Evolutionary conservation across 129 eudicot species (phyloP).

Genomic region (Smallanthus sonchifolius): DNA sequence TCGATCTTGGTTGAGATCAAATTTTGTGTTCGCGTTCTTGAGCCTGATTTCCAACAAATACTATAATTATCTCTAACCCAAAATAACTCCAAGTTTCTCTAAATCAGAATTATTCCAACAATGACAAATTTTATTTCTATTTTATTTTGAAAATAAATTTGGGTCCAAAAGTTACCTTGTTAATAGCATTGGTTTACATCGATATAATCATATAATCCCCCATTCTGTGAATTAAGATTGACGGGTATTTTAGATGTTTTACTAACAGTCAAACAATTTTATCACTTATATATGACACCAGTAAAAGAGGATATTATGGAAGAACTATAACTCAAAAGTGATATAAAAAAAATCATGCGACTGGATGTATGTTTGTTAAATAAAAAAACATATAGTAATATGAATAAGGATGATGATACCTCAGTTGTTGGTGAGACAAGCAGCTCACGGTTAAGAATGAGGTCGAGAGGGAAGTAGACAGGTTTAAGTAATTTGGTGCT

Average conservation of each 20-base stretch:
- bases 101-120: not conserved
- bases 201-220: not conserved
- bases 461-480: conserved; percentile 64
- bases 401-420: conserved; percentile 35
- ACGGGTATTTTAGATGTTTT: not conserved
- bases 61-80: too few species aligned
- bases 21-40: too few species aligned
- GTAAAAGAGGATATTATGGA: not conserved
- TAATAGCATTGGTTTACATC: not conserved
- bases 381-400: not conserved
- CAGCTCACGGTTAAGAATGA: conserved; percentile 50
- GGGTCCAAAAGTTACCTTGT: not conserved
- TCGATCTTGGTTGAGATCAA: too few species aligned
- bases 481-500: conserved; percentile 75
- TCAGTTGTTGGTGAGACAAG: conserved; percentile 54
- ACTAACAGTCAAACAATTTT: not conserved
- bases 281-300: not conserved
- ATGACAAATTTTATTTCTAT: not conserved
- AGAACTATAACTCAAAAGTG: conserved; percentile 2
- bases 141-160: not conserved
- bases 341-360: not conserved
- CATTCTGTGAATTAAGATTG: not conserved
- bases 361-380: not conserved
- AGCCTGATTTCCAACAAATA: too few species aligned
- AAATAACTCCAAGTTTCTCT: too few species aligned